Evolutionary conservation across 192 early-diverging fungal species (phyloP), one percentile per base, ranked within the genome.

Genomic region (Chytriomyces hyalinus): DNA sequence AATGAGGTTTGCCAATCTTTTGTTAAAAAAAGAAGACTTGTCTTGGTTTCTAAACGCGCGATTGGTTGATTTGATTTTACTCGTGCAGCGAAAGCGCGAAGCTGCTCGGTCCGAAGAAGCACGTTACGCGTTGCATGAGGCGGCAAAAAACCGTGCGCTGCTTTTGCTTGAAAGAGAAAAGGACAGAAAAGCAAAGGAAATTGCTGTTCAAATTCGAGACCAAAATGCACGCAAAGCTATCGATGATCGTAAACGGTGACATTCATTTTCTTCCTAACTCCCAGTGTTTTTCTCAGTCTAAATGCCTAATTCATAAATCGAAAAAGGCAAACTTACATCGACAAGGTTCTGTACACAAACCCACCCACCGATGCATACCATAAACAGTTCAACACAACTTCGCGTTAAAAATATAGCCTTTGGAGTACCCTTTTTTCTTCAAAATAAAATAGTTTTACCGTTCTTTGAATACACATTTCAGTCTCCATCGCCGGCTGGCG

Each of bases 321-420:
- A 48, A 6, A 8, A 44, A 88, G 87, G 49, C 76, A 82, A 69
- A 43, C 78, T 45, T 87, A 82, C 68, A 74, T 85, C 51, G 80
- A 89, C 76, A 82, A 83, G 49, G 83, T 89, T 24, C 63, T 89
- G 20, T 88, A 89, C 76, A 86, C 83, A 48, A 89, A 89, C 67
- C 77, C 77, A 24, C 88, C 88, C 11, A 82, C 79, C 6, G 80
- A 88, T 7, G 80, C 60, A 3, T 89, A 82, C 70, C 86, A 85
- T 85, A 68, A 22, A 44, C 88, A 89, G 76, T 89, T 89, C 79
- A 88, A 88, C 78, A 89, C 86, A 1, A 88, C 86, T 11, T 78
- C 66, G 28, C 83, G 80, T 70, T 84, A 77, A 71, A n/a, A 59
- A 57, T 36, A 36, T 36, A 36, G 36, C 36, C 36, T 36, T 36